Percentiles rank a stretch among this genome's conserved stretches.
phyloP scores from a whole-genome alignment of 1,139 yeast genomes.

The Eremothecium sinecaudum region DNA sequence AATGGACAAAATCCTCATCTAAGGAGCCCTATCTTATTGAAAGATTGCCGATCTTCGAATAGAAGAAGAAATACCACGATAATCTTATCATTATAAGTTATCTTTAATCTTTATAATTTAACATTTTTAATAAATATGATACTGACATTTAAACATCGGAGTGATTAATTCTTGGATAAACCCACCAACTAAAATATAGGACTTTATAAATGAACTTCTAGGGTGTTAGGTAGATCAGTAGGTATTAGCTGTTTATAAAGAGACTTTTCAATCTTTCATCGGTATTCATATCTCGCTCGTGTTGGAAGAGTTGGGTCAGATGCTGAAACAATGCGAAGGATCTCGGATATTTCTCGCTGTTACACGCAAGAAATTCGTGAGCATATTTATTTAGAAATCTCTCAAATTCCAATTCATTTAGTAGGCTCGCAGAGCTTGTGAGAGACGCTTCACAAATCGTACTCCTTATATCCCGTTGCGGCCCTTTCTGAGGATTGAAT shows the following conservation, averaged over 20 bases:
- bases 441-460: background rate
- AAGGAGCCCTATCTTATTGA: constrained; percentile 52
- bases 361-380: constrained; percentile 2
- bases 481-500: background rate
- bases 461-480: background rate
- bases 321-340: constrained; percentile 1
- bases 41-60: constrained; percentile 11
- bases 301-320: constrained; percentile 2
- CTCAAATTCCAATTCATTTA: constrained; percentile 6
- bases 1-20: constrained; percentile 51
- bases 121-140: background rate
- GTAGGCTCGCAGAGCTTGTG: background rate
- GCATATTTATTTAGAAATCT: constrained; percentile 5
- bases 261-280: constrained; percentile 6
- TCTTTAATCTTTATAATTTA: background rate
- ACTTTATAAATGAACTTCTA: too few relatives aligned
- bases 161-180: too few relatives aligned
- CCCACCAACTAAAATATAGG: too few relatives aligned
- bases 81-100: background rate
- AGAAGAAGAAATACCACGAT: background rate
- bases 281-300: constrained; percentile 1
- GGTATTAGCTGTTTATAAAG: constrained; percentile 3
- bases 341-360: constrained; percentile 4
- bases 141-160: background rate
- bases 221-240: constrained; percentile 2